phyloP scores from a whole-genome alignment of 345 rosid species.

The Citrus sp. region DNA sequence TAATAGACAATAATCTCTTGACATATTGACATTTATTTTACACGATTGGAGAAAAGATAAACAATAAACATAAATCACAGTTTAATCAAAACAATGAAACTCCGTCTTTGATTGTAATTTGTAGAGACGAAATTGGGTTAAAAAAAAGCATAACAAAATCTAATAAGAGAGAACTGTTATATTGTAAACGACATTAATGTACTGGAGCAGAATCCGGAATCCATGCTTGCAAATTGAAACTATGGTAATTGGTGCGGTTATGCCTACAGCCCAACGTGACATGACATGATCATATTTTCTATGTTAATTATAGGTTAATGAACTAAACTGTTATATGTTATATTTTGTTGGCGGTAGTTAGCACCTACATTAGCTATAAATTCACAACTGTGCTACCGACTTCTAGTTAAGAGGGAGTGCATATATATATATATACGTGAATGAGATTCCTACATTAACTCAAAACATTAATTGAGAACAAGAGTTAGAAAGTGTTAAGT shows the following conservation, averaged over 20 bases:
- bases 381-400: background rate
- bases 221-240: background rate
- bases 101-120: too few relatives aligned
- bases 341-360: background rate
- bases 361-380: background rate
- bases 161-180: too few relatives aligned
- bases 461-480: slow-evolving; percentile 3
- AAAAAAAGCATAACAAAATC: too few relatives aligned
- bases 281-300: too few relatives aligned
- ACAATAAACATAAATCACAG: too few relatives aligned
- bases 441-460: background rate
- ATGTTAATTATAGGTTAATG: background rate
- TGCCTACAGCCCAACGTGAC: too few relatives aligned
- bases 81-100: too few relatives aligned
- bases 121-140: too few relatives aligned
- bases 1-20: too few relatives aligned
- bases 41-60: too few relatives aligned
- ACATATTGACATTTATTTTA: too few relatives aligned
- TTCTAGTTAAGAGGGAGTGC: background rate
- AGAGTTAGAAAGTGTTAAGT: background rate
- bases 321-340: background rate
- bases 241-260: too few relatives aligned
- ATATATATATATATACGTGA: background rate
- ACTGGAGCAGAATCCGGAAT: background rate
- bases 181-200: background rate